Evolutionary conservation across 305 asterid species (phyloP), one percentile per base, ranked within the genome.

Genomic region (Fraxinus platypoda): DNA sequence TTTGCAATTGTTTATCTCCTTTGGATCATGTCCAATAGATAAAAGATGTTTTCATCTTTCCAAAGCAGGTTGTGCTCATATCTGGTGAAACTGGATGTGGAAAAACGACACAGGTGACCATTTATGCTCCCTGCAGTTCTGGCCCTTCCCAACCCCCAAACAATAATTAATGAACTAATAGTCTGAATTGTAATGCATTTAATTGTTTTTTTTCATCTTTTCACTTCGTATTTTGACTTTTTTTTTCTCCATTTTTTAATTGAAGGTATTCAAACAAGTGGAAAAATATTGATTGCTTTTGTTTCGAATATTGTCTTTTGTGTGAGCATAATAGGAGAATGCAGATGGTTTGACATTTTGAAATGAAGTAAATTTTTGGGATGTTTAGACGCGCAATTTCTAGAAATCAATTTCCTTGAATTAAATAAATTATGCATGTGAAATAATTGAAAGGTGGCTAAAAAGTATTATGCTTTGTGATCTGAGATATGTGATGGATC

Each of bases 21-120:
- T 66, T 72, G 13, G 25, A 3, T 57, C 74, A 49, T 71, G 37
- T 75, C 68, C 62, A 26, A 74, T 75, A 57, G 17, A 46, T 70
- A 37, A 68, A 77, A 79, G 68, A 76, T 81, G 41, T 64, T 41
- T 46, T 64, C 81, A 57, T 86, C 84, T 80, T 74, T 68, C 80
- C 33, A 19, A 83, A 81, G 83, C 92, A 96, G 99, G 98, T 94
- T 19, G 97, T 96, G 82, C 97, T 96, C 80, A 88, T 96, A 84
- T 91, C 97, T 86, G 99, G 99, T 88, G 97, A 94, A 92, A 96
- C 99, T 84, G 99, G 99, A 81, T 96, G 99, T 54, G 99, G 99
- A 77, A 96, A 96, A 90, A 96, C 99, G 12, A 96, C 99, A 28
- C 98, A 96, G 99, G 98, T 94, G 85, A 75, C 66, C 62, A 17